Conservation (phyloP, 1,139 yeast genomes). For the Scheffersomyces titani region DNA sequence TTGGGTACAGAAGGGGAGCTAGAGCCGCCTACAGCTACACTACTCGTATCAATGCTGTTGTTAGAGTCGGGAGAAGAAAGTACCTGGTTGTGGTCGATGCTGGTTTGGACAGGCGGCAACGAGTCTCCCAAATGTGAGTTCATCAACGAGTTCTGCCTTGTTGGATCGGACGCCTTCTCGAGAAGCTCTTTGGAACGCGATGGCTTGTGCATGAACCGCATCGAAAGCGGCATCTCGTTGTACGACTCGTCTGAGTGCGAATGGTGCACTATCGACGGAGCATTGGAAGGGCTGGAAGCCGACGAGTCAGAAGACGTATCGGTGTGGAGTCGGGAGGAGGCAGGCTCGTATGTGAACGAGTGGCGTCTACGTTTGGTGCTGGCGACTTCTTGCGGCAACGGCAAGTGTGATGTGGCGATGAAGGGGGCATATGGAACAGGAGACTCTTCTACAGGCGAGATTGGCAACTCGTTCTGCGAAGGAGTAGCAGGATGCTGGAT, state of each 20-base stretch:
- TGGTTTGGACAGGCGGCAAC: not conserved
- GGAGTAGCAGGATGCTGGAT: not conserved
- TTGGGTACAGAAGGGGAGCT: slow-evolving; percentile 1
- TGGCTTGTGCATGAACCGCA: slow-evolving; percentile 46
- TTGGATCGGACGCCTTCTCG: slow-evolving; percentile 35
- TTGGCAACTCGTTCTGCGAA: not conserved
- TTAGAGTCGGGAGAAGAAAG: slow-evolving; percentile 1
- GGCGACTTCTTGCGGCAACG: not conserved
- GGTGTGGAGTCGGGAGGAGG: not conserved
- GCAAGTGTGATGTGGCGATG: not conserved
- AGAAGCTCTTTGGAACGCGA: slow-evolving; percentile 34
- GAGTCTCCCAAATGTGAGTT: slow-evolving; percentile 17
- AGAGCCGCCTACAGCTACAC: slow-evolving; percentile 1
- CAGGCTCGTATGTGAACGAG: slow-evolving; percentile 7
- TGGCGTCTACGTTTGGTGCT: not conserved
- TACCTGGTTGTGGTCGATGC: not conserved
- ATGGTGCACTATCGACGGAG: not conserved
- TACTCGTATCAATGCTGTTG: slow-evolving; percentile 2
- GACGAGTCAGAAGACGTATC: not conserved
- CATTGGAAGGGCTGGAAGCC: not conserved
- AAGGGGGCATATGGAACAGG: not conserved
- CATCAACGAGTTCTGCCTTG: slow-evolving; percentile 31
- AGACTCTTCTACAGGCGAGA: not conserved
- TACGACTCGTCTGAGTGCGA: slow-evolving; percentile 1
- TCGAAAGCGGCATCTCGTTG: slow-evolving; percentile 26